phyloP scores from a whole-genome alignment of 371 early-diverging fungal species.

The Mortierella sp. region DNA sequence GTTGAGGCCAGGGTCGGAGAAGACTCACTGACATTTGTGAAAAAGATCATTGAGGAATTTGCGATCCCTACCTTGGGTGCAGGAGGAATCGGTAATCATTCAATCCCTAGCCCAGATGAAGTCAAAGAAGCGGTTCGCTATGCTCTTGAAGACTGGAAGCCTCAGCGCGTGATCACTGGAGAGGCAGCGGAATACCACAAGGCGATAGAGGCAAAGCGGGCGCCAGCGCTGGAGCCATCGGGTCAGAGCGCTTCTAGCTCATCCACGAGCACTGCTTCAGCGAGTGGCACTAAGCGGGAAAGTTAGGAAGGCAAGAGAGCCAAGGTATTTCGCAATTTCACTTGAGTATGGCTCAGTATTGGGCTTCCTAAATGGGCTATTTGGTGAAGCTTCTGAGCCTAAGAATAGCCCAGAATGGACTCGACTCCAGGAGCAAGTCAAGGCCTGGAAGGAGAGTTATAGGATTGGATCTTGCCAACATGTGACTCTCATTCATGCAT shows the following conservation, averaged over 20 bases:
- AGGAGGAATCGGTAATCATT: conserved; percentile 34
- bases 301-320: conserved; percentile 21
- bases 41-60: conserved; percentile 56
- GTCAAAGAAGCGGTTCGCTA: conserved; percentile 57
- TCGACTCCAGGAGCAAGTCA: conserved; percentile 11
- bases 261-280: not conserved
- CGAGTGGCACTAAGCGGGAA: not conserved
- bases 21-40: conserved; percentile 58
- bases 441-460: conserved; percentile 25
- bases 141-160: conserved; percentile 55
- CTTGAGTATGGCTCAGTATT: conserved; percentile 39
- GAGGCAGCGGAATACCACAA: conserved; percentile 42
- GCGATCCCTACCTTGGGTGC: conserved; percentile 43
- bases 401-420: conserved; percentile 7
- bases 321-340: conserved; percentile 58
- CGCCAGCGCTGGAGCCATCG: not conserved
- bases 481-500: conserved; percentile 62
- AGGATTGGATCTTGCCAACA: conserved; percentile 54
- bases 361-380: conserved; percentile 38
- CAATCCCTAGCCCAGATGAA: conserved; percentile 45
- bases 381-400: conserved; percentile 18
- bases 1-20: conserved; percentile 64
- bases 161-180: conserved; percentile 41
- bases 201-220: conserved; percentile 11
- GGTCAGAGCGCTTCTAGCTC: not conserved